These are phyloP conservation scores for Phytophthora citrophthora DNA, from an alignment of 352 stramenopile species.

Conservation along the genomic window DNA sequence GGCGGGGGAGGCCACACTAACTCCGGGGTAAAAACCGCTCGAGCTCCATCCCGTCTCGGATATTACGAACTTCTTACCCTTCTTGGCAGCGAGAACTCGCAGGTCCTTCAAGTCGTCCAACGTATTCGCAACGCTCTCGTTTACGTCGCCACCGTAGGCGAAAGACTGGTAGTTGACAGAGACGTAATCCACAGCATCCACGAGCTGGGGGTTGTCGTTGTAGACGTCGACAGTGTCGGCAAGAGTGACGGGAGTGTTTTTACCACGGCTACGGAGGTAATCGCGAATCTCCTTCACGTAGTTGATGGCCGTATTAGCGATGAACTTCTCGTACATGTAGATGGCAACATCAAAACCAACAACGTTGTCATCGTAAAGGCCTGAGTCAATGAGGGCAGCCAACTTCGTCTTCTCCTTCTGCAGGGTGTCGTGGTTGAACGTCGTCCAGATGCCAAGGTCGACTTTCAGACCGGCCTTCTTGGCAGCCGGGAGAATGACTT, in stretches of 20 bases:
- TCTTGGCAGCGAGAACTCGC: conserved; percentile 44
- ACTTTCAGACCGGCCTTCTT: conserved; percentile 57
- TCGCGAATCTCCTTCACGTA: conserved; percentile 64
- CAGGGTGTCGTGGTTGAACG: conserved; percentile 37
- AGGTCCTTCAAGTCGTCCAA: conserved; percentile 64
- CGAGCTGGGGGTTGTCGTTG: conserved; percentile 56
- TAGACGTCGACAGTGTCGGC: conserved; percentile 76
- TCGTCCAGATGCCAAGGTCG: conserved; percentile 73
- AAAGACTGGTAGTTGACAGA: conserved; percentile 84
- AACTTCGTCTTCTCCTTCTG: conserved; percentile 56
- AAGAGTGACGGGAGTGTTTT: conserved; percentile 67
- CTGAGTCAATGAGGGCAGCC: conserved; percentile 38
- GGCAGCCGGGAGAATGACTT: conserved; percentile 51
- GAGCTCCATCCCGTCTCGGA: conserved; percentile 76
- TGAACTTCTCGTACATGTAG: conserved; percentile 63
- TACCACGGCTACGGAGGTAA: conserved; percentile 44
- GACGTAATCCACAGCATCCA: conserved; percentile 71
- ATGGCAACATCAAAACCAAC: conserved; percentile 66
- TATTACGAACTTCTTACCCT: conserved; percentile 69
- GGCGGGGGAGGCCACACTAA: conserved; percentile 45
- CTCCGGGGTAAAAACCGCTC: conserved; percentile 31
- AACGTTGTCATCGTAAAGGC: conserved; percentile 57
- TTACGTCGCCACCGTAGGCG: conserved; percentile 59
- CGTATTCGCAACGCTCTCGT: conserved; percentile 47
- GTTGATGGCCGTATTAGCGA: conserved; percentile 46